Evolutionary conservation across 139 green algal genomes (phyloP), one percentile per base, ranked within the genome.

Genomic region (Coccomyxa sp.): DNA sequence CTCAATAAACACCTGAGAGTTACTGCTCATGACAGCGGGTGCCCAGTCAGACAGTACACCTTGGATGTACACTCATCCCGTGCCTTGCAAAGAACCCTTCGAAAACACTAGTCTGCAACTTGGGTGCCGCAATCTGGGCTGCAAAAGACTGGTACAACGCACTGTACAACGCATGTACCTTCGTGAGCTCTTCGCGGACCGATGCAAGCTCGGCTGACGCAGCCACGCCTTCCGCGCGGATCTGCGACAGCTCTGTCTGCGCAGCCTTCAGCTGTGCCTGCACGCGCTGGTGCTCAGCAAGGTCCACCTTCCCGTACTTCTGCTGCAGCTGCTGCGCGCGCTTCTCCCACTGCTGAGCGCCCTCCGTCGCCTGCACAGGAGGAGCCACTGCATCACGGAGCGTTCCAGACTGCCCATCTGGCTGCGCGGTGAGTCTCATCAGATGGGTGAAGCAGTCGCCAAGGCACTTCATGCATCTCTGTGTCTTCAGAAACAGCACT

Each of bases 241-340:
- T 64, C 5, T 18, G 50, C 50, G 27, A n/a, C n/a, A 64, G 50
- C 50, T 64, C 50, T 18, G 50, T 22, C 50, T 64, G 24, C 6
- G 64, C 64, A 2, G 27, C n/a, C 24, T 22, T 29, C 27, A 90
- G 79, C 76, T 89, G 74, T 8, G 69, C 55, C n/a, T 75, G 31
- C 39, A 90, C 82, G 18, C 82, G 71, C 55, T 85, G 73, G 78
- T 91, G 74, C 78, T 91, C 86, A 9, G 69, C 76, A 34, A 76
- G 68, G 58, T 90, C 86, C 70, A 90, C 85, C 36, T 71, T 74
- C 9, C 84, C 82, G 54, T 88, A 88, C 74, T 89, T 90, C 29
- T 86, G 74, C 68, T 84, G 85, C 73, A 90, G 58, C 70, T 87
- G 73, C 71, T 86, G 73, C 38, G 80, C 78, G 22, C 86, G 76